These are phyloP conservation scores for Penicillium frequentans DNA, from an alignment of 2,329 filamentous ascomycete genomes.

Conservation along the genomic window DNA sequence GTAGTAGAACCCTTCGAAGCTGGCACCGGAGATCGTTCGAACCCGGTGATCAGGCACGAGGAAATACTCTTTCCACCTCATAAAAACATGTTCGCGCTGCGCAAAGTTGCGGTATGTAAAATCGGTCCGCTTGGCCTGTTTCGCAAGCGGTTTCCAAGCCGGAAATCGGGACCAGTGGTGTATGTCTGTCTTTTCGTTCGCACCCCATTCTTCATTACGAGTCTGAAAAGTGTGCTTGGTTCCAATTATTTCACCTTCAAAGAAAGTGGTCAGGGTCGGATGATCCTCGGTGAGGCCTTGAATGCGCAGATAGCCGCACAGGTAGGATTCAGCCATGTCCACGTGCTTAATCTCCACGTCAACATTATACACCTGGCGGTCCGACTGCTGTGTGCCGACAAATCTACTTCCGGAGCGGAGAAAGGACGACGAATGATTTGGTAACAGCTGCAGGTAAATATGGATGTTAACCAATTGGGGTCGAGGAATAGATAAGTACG, in stretches of 20 bases:
- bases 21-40: conserved; percentile 85
- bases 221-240: conserved; percentile 93
- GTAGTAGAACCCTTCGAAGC: conserved; percentile 98
- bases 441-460: conserved; percentile 58
- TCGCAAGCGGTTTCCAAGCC: conserved; percentile 76
- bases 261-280: conserved; percentile 96
- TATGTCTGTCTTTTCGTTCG: conserved; percentile 84
- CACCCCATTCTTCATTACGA: conserved; percentile 85
- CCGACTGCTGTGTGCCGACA: conserved; percentile 86
- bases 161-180: conserved; percentile 91
- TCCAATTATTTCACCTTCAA: conserved; percentile 97
- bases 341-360: conserved; percentile 97
- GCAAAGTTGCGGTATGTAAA: conserved; percentile 67
- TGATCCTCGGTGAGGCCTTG: conserved; percentile 95
- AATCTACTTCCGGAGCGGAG: conserved; percentile 86
- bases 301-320: conserved; percentile 93
- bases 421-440: conserved; percentile 80
- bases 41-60: conserved; percentile 93
- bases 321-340: conserved; percentile 87
- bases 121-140: conserved; percentile 59
- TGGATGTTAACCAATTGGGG: conserved; percentile 14
- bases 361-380: conserved; percentile 89
- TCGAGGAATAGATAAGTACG: conserved; percentile 1
- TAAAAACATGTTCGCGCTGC: conserved; percentile 87
- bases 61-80: conserved; percentile 99